A percentile compares a stretch with the other conserved stretches of the same genome.
Conservation (phyloP, 768 basidiomycete genomes). For the Mycena olivaceomarginata region DNA sequence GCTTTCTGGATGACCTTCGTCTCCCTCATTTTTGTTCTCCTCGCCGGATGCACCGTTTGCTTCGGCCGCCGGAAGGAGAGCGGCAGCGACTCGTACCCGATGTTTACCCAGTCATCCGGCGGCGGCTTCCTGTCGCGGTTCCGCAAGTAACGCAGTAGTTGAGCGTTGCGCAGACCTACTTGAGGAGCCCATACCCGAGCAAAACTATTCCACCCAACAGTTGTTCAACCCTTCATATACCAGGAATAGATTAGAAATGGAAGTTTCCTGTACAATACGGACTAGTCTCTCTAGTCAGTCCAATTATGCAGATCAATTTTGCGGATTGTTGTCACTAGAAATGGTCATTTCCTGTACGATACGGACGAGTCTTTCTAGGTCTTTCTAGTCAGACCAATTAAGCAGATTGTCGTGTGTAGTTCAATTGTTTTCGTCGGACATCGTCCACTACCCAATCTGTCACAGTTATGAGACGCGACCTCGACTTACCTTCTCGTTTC, state of each 20-base stretch:
- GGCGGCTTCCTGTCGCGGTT: constrained; percentile 43
- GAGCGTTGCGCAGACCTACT: not conserved
- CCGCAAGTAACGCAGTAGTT: constrained; percentile 13
- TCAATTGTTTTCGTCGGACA: no score
- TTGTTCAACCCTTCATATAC: constrained; percentile 33
- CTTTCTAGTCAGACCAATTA: no score
- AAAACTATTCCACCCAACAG: constrained; percentile 38
- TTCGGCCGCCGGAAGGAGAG: constrained; percentile 40
- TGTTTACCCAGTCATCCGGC: constrained; percentile 21
- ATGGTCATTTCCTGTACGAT: no score
- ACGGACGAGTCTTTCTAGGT: no score
- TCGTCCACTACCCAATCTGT: no score
- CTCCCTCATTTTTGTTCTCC: constrained; percentile 38
- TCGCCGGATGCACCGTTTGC: constrained; percentile 37
- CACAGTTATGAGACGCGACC: no score
- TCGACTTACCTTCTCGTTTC: no score
- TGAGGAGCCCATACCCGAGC: not conserved
- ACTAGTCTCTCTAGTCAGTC: no score
- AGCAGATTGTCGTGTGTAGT: no score
- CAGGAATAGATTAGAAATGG: constrained; percentile 15
- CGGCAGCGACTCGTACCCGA: constrained; percentile 38
- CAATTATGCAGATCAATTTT: no score
- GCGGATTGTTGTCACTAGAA: no score
- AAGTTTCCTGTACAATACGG: not conserved
- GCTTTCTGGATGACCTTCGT: constrained; percentile 47